phyloP scores from a whole-genome alignment of 208 protist genomes.

The Spongospora subterranea region DNA sequence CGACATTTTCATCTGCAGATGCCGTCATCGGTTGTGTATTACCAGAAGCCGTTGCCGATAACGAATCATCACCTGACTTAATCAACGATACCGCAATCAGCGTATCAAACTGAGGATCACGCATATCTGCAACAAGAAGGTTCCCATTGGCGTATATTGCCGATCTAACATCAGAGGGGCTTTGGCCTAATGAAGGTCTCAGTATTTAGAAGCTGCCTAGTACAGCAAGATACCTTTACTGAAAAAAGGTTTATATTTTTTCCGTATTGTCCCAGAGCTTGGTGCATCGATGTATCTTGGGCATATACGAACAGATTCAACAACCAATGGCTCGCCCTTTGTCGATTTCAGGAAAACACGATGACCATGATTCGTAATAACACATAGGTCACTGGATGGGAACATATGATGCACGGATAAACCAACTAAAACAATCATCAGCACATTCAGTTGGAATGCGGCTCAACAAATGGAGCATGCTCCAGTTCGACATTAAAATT shows the following conservation, averaged over 20 bases:
- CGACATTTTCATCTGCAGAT: conserved; percentile 27
- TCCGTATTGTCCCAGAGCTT: neutral
- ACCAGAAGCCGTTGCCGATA: neutral
- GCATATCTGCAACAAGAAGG: neutral
- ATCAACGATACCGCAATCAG: neutral
- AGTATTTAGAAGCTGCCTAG: neutral
- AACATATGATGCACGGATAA: neutral
- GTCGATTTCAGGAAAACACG: neutral
- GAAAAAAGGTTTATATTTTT: conserved; percentile 23
- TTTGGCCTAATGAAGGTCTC: neutral
- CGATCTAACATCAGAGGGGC: neutral
- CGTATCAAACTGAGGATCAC: conserved; percentile 15
- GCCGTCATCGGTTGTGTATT: neutral
- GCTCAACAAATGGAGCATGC: no score
- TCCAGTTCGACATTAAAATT: no score
- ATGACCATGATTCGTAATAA: neutral
- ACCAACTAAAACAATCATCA: neutral
- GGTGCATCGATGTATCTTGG: conserved; percentile 5
- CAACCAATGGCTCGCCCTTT: neutral
- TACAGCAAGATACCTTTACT: neutral
- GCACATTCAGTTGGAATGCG: no score
- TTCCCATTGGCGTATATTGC: neutral
- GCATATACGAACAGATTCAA: conserved; percentile 16
- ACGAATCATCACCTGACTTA: neutral
- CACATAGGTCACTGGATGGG: neutral